These are phyloP conservation scores for Truncatella angustata DNA, from an alignment of 2,329 filamentous ascomycete genomes.

Conservation along the genomic window DNA sequence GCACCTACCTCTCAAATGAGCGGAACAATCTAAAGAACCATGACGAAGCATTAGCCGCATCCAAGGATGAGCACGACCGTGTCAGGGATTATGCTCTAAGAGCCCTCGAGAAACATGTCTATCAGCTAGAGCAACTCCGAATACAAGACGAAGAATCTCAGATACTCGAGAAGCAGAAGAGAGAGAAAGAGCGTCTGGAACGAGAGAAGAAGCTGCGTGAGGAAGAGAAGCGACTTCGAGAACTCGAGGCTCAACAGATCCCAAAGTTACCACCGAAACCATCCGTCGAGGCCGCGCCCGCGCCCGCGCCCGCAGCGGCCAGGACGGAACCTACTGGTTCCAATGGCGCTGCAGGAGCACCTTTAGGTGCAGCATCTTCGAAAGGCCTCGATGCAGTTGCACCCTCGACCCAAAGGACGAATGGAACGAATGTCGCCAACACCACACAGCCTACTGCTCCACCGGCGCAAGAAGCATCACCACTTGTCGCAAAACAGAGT, in stretches of 20 bases:
- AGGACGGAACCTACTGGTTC: not conserved
- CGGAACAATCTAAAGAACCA: conserved; percentile 63
- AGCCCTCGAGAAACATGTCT: conserved; percentile 31
- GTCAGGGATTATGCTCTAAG: conserved; percentile 44
- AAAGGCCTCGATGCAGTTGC: not conserved
- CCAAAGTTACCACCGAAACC: conserved; percentile 41
- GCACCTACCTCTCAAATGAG: conserved; percentile 60
- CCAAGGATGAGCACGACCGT: conserved; percentile 64
- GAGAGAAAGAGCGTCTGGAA: conserved; percentile 44
- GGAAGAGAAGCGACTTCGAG: conserved; percentile 47
- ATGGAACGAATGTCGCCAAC: not conserved
- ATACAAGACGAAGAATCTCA: conserved; percentile 33
- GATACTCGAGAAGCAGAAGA: conserved; percentile 42
- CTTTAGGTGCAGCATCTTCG: no score
- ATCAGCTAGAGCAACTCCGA: conserved; percentile 37
- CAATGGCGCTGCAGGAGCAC: not conserved
- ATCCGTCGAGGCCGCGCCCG: conserved; percentile 24
- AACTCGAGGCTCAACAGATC: conserved; percentile 43
- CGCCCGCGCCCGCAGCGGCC: conserved; percentile 19
- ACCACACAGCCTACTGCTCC: not conserved
- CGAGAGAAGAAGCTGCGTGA: conserved; percentile 44
- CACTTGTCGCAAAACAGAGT: not conserved
- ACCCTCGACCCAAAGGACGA: not conserved
- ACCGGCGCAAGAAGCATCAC: not conserved
- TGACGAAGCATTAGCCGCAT: conserved; percentile 63